These are phyloP conservation scores for Rhodotorula sp. DNA, from an alignment of 1,284 basidiomycete species.

Conservation along the genomic window DNA sequence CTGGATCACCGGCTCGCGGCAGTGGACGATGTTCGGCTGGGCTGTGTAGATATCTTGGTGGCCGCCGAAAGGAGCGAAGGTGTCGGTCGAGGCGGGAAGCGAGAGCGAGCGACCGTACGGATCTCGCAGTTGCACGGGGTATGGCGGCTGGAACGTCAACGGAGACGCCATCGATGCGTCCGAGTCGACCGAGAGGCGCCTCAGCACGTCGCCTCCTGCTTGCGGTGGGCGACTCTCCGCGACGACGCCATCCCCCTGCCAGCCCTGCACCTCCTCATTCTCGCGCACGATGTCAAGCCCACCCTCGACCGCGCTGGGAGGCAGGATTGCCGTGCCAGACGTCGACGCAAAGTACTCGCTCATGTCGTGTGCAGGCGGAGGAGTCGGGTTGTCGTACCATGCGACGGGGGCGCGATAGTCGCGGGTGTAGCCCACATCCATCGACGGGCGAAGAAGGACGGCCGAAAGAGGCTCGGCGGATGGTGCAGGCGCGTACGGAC, in stretches of 20 bases:
- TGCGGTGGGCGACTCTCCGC: neutral
- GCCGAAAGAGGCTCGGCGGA: neutral
- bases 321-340: neutral
- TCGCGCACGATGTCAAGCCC: neutral
- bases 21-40: too few species aligned
- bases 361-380: neutral
- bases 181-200: neutral
- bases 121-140: neutral
- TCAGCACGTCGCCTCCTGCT: neutral
- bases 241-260: neutral
- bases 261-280: neutral
- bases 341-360: neutral
- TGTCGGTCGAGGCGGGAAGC: neutral
- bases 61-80: neutral
- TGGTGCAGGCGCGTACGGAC: neutral
- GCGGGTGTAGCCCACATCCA: neutral
- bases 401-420: neutral
- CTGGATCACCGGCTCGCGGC: too few species aligned
- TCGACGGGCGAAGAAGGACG: neutral
- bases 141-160: neutral
- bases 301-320: neutral
- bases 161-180: neutral
- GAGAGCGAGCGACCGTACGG: neutral
- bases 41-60: neutral
- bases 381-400: slow-evolving; percentile 13